phyloP scores from a whole-genome alignment of 2,329 filamentous ascomycete species.

The Aspergillus sergii region DNA sequence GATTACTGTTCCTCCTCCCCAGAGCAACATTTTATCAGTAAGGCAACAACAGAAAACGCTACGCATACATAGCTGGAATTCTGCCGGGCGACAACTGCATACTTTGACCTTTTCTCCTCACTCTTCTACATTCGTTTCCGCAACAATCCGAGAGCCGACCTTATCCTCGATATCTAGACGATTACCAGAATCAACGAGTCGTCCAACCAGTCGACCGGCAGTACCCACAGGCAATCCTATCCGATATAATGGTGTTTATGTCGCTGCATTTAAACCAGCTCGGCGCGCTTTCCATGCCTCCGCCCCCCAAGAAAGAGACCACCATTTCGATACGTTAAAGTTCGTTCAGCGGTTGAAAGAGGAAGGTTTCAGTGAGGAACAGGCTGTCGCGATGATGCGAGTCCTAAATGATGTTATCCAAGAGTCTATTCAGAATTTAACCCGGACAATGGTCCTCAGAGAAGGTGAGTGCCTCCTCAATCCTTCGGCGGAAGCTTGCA shows the following conservation, averaged over 20 bases:
- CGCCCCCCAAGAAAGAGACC: conserved; percentile 65
- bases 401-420: conserved; percentile 96
- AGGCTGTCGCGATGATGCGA: conserved; percentile 98
- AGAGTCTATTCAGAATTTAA: conserved; percentile 97
- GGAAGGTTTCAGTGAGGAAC: conserved; percentile 94
- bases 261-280: conserved; percentile 46
- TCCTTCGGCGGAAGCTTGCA: not conserved
- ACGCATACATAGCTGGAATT: conserved; percentile 25
- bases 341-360: conserved; percentile 87
- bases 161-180: conserved; percentile 25
- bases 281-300: conserved; percentile 66
- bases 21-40: conserved; percentile 28
- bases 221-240: conserved; percentile 34
- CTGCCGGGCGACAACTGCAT: conserved; percentile 25
- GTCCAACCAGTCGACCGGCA: conserved; percentile 15
- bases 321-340: conserved; percentile 98
- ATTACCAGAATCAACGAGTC: conserved; percentile 15
- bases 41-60: conserved; percentile 27
- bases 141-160: conserved; percentile 18
- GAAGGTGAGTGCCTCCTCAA: conserved; percentile 66
- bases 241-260: conserved; percentile 51
- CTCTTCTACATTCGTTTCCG: conserved; percentile 17
- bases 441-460: conserved; percentile 94
- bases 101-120: conserved; percentile 15
- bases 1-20: conserved; percentile 31